phyloP scores from a whole-genome alignment of 768 basidiomycete genomes.

The Botryobasidium botryosum region DNA sequence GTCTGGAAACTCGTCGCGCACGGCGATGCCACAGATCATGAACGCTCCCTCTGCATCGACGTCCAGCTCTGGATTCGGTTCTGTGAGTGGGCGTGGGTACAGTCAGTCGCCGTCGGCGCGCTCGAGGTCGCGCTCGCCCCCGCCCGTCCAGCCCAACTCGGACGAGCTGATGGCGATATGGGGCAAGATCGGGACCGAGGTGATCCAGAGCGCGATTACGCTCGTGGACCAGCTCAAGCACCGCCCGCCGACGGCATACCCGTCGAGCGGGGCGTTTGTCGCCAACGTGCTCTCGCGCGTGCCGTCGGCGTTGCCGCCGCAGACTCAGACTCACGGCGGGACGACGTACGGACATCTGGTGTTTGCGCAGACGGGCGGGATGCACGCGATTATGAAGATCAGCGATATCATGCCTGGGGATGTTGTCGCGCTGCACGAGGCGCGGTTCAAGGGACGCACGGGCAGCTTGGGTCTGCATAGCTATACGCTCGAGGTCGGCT shows the following conservation, averaged over 20 bases:
- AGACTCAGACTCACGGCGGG: conserved; percentile 20
- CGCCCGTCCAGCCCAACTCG: conserved; percentile 13
- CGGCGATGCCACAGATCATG: too few species aligned
- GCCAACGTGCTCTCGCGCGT: conserved; percentile 46
- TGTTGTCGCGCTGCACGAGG: conserved; percentile 55
- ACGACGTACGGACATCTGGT: conserved; percentile 49
- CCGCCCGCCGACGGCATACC: conserved; percentile 67
- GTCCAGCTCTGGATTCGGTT: conserved; percentile 28
- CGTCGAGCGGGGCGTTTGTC: conserved; percentile 68
- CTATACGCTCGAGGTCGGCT: conserved; percentile 46
- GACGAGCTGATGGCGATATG: conserved; percentile 58
- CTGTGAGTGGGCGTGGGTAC: too few species aligned
- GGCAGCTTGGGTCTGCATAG: conserved; percentile 40
- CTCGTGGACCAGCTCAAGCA: conserved; percentile 63
- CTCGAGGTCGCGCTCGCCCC: neutral
- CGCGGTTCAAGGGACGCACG: conserved; percentile 65
- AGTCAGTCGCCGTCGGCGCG: too few species aligned
- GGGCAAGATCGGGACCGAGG: conserved; percentile 56
- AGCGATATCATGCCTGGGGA: conserved; percentile 83
- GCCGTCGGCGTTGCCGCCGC: conserved; percentile 33
- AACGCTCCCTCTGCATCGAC: conserved; percentile 19
- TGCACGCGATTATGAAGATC: conserved; percentile 44
- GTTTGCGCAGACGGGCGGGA: conserved; percentile 56
- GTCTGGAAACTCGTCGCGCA: too few species aligned
- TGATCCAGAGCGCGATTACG: conserved; percentile 50